Base-by-base conservation (phyloP, 2,329 filamentous ascomycete genomes). In the Cryphonectria radicalis region DNA sequence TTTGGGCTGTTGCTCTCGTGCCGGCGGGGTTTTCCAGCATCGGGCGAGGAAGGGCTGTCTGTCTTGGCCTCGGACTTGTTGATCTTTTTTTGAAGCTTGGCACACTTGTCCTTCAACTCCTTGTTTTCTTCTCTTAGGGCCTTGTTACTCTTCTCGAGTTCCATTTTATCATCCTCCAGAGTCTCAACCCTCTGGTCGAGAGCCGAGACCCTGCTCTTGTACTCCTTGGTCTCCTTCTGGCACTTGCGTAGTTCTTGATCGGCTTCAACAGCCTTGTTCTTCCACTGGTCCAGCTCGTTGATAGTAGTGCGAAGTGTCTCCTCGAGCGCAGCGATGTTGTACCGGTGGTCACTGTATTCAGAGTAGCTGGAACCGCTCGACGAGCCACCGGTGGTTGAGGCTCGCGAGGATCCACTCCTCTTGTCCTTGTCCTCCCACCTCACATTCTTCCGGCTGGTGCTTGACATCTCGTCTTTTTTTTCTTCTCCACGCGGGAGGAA, bases 361-460 rank as follows among this genome's bases (percentile, higher is more conserved):
- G 70, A 67, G 62, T 75, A 75, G 73, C 76, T 77, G 67, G 77
- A 77, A 64, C 76, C 76, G 74, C 77, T 80, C 70, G 78, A 76
- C 70, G 78, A 79, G 74, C 77, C 78, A 66, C 77, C 74, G 50
- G 77, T 76, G 63, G 77, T 74, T 64, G 78, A 77, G 73, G 75
- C 75, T 42, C 73, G 73, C 64, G 76, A 76, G 43, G 70, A 71
- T 74, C 75, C 77, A 67, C 76, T 74, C 71, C 74, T 71, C 67
- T 77, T 78, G 66, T 76, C 74, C 64, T 76, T 78, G 65, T 76
- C 74, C 66, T 76, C 70, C 63, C 77, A 81, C 74, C 76, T 78
- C 74, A 81, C 79, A 72, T 73, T 77, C 72, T 78, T 78, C 74
- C 67, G 67, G 55, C 46, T 63, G 46, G 57, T 40, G 57, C 43